Evolutionary conservation across 805 yeast genomes (phyloP).

Genomic region (Metschnikowia baotianmanensis): DNA sequence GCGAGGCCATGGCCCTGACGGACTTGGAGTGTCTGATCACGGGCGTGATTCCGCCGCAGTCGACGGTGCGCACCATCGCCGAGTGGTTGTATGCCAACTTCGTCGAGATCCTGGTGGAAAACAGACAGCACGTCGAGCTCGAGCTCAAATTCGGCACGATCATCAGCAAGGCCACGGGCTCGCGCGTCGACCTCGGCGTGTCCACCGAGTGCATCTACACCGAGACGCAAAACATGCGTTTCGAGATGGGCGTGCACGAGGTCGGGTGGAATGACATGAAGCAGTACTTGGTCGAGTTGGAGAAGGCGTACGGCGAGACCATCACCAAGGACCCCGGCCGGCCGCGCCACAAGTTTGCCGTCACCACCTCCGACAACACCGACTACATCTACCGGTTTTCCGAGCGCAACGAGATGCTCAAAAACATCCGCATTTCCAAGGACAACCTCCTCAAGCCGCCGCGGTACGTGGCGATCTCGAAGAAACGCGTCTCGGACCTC

Average conservation of each 20-base stretch:
- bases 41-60: constrained; percentile 76
- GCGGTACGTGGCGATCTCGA: constrained; percentile 69
- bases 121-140: constrained; percentile 57
- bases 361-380: constrained; percentile 58
- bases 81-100: constrained; percentile 89
- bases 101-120: constrained; percentile 56
- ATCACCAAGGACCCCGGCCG: constrained; percentile 24
- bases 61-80: constrained; percentile 74
- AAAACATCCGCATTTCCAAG: constrained; percentile 60
- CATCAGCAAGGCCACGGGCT: constrained; percentile 60
- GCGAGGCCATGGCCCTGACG: constrained; percentile 29
- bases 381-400: constrained; percentile 64
- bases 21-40: constrained; percentile 57
- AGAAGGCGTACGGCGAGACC: constrained; percentile 47
- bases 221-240: constrained; percentile 51
- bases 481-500: constrained; percentile 70
- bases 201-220: constrained; percentile 66
- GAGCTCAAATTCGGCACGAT: constrained; percentile 75
- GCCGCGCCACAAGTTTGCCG: constrained; percentile 52
- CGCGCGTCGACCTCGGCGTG: constrained; percentile 62
- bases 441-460: constrained; percentile 60
- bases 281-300: constrained; percentile 53
- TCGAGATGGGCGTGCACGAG: constrained; percentile 66
- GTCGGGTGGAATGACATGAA: constrained; percentile 57
- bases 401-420: constrained; percentile 63